Base-by-base conservation (phyloP, 805 yeast genomes). In the Zygosaccharomyces gambellarensis region DNA sequence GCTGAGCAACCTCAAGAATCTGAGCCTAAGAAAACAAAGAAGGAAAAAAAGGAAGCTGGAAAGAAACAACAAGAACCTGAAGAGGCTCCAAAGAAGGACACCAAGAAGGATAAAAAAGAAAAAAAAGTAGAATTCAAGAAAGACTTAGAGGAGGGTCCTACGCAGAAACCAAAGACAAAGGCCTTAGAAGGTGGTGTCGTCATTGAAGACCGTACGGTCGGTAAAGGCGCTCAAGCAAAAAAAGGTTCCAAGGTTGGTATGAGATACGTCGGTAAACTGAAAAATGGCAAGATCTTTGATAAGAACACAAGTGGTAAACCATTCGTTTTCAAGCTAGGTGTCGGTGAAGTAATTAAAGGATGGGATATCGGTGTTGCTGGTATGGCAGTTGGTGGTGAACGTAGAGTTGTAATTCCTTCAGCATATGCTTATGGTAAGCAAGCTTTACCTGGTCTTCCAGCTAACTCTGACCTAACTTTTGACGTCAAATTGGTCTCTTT, bases 281-380 rank as follows among this genome's bases (percentile, higher is more conserved):
- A 87, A 76, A 90, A 90, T 75, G 99, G 98, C 62, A 88, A 88
- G 71, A 90, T 87, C 44, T 94, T 94, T 60, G 99, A 94, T 80
- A 90, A 92, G 73, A 94, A 94, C 83, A 89, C 96, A 61, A 79
- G 84, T 58, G 99, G 99, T 64, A 92, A 89, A 77, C 99, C 99
- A 65, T 94, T 94, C 72, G 72, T 74, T 57, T 94, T 94, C 74
- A 81, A 80, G 55, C 80, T 94, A 62, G 99, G 99, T 64, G 87
- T 85, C 71, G 99, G 98, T 68, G 99, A 94, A 75, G 97, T 95
- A 61, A 94, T 94, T 78, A 88, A 88, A 72, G 99, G 98, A 58
- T 94, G 96, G 88, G 99, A 94, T 69, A 80, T 92, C 65, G 99
- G 99, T 79, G 94, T 94, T 63, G 90, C 92, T 51, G 98, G 98